Evolutionary conservation across 2,329 filamentous ascomycete species (phyloP), one percentile per base, ranked within the genome.

Genomic region (Claviceps sp.): DNA sequence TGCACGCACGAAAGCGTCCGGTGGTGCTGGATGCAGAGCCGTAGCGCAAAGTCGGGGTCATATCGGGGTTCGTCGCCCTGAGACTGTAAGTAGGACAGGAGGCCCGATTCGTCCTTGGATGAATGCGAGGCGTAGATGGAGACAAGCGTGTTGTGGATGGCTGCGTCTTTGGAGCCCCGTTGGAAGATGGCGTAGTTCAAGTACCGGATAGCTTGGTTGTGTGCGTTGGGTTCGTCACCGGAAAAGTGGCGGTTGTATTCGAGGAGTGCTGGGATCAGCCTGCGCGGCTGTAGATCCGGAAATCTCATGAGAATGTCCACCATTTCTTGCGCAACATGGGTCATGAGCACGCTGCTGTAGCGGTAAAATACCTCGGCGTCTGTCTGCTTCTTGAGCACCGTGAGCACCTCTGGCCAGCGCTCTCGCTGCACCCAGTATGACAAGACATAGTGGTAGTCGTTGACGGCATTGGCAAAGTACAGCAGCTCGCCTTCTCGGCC

Each of bases 391-490:
- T 96, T 95, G 50, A 98, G 75, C 42, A 97, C 89, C 52, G 81
- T 79, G 58, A 98, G 73, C 2, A 89, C 89, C 60, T 96, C 89
- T 4, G 73, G 70, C 93, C 93, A 98, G 60, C 87, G 81, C 69
- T 97, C 93, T 54, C 91, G 79, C 67, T 97, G 93, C 18, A 97
- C 85, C 93, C 93, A 98, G 68, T 98, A 98, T 9, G 88, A 87
- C 14, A 98, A 73, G 22, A 97, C 89, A 63, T 95, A 98, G 65
- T 94, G 88, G 70, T 93, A 89, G 66, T 98, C 93, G 60, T 91
- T 86, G 47, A 94, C 77, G 6, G 86, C 81, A 54, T 85, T 93
- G 20, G 93, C 93, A 69, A 90, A 98, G 69, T 84, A 93, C 0
- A 98, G 75, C 2, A 98, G 74, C 65, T 98, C 93, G 59, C 91